Evolutionary conservation across 2,329 filamentous ascomycete genomes (phyloP).

Genomic region (Colletotrichum sp.): DNA sequence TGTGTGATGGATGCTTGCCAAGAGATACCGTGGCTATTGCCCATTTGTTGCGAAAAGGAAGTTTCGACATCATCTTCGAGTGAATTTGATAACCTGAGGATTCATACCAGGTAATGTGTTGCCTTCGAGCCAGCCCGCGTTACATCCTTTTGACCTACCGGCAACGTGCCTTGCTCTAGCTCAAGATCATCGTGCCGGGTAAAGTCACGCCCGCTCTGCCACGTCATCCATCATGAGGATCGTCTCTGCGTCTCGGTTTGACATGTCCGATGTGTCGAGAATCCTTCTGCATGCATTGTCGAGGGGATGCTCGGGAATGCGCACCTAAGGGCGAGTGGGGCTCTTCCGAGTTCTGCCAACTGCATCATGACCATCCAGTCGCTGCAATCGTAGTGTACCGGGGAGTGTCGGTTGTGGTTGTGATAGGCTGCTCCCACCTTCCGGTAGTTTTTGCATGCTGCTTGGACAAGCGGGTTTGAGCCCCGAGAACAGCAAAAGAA

Average conservation of each 20-base stretch:
- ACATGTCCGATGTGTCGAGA: background rate
- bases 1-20: background rate
- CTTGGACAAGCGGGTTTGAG: background rate
- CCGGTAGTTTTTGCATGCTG: background rate
- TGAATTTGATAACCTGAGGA: background rate
- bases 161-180: background rate
- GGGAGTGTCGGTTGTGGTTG: background rate
- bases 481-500: background rate
- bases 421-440: background rate
- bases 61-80: rapidly evolving
- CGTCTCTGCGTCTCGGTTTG: background rate
- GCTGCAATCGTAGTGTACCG: background rate
- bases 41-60: background rate
- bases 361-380: background rate
- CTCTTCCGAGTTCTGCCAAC: background rate
- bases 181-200: background rate
- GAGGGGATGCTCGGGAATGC: background rate
- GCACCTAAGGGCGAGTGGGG: background rate
- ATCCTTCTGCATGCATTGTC: background rate
- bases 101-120: background rate
- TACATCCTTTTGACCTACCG: background rate
- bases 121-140: background rate
- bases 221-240: background rate
- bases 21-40: background rate
- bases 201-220: background rate